Evolutionary conservation across 345 rosid species (phyloP), one percentile per base, ranked within the genome.

Genomic region (Salix udensis): DNA sequence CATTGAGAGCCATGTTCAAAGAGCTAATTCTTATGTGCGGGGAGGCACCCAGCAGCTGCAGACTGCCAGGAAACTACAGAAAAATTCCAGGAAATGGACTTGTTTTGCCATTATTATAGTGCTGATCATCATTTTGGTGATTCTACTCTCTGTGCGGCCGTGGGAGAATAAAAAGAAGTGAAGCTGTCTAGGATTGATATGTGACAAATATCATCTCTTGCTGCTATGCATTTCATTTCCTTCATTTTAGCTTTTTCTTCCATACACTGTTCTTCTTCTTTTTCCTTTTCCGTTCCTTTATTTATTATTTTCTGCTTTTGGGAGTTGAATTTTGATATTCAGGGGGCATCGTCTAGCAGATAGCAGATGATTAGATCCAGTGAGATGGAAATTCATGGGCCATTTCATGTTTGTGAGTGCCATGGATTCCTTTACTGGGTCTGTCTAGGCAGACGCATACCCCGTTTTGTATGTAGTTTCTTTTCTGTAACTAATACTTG

Each of bases 1-100:
- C 76, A 94, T 94, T 16, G 94, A 94, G 79, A 88, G 89, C 88
- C 88, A 94, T 28, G 93, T 92, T 65, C 85, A 84, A 9, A 78
- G 94, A 80, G 99, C 99, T 40, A 85, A 76, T 72, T 94, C 99
- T 4, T 88, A 83, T 50, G 88, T 96, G 26, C 80, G 85, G 11
- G 89, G 88, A 0, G 98, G 94, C 3, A 83, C 95, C 1, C 80
- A 82, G 48, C 80, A 80, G 39, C 74, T 96, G 70, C 88, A 86
- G n/a, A 81, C 78, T 0, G 99, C 98, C 1, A 85, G 94, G 74
- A 74, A 48, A 53, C 82, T 79, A 64, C 99, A 92, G 94, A 92
- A 88, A 78, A 93, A 80, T 76, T 81, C 95, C 31, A 81, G 94
- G 69, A 93, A 92, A 84, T 96, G 95, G 97, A 91, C 86, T 5